phyloP scores from a whole-genome alignment of 78 protist genomes.

The Polysphondylium violaceum region DNA sequence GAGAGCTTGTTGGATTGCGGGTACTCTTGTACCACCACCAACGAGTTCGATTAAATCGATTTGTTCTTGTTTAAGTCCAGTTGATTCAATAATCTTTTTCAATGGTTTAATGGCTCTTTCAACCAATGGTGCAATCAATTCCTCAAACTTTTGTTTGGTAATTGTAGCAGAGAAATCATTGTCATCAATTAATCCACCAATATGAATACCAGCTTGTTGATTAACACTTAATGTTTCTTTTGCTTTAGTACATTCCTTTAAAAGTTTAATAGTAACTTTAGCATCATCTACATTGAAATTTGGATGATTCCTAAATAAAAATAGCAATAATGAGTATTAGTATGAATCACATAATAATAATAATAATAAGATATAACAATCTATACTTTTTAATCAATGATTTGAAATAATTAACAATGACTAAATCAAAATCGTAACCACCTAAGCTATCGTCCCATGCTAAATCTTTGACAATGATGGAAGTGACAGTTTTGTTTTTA shows the following conservation, averaged over 20 bases:
- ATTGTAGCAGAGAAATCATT: constrained; percentile 64
- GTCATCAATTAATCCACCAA: constrained; percentile 80
- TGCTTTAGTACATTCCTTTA: constrained; percentile 81
- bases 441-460: constrained; percentile 84
- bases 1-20: constrained; percentile 58
- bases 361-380: neutral
- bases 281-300: constrained; percentile 10
- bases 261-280: constrained; percentile 76
- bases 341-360: neutral
- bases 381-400: constrained; percentile 14
- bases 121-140: constrained; percentile 54
- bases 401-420: constrained; percentile 76
- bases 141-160: constrained; percentile 82
- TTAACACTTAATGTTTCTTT: constrained; percentile 88
- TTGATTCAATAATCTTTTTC: constrained; percentile 17
- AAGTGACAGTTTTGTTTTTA: constrained; percentile 37
- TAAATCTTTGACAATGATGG: constrained; percentile 31
- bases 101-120: constrained; percentile 71
- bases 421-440: constrained; percentile 81
- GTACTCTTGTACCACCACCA: constrained; percentile 78
- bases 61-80: constrained; percentile 16
- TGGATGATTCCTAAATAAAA: neutral
- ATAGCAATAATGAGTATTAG: neutral
- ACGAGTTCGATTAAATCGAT: constrained; percentile 46
- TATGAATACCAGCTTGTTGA: constrained; percentile 79